A percentile compares a stretch with the other conserved stretches of the same genome.
Conservation (phyloP, 2,329 filamentous ascomycete species). For the Fusarium sp. region DNA sequence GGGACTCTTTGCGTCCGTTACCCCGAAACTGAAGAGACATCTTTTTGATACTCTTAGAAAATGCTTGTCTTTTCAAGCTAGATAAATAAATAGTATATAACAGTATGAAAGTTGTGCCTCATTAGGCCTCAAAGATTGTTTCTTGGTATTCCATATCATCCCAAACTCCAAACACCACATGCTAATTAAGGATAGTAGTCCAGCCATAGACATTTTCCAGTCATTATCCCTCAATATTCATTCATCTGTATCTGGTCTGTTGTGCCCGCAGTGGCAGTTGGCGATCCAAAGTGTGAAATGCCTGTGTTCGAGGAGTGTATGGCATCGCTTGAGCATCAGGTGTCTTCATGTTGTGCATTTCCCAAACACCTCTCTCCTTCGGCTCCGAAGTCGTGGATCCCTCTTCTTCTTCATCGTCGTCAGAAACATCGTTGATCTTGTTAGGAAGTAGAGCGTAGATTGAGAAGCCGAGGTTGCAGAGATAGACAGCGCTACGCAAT, state of each 20-base stretch:
- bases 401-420: conserved; percentile 58
- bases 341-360: conserved; percentile 65
- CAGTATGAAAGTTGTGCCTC: conserved; percentile 14
- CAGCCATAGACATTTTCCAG: neutral
- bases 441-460: conserved; percentile 70
- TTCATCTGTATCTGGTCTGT: conserved; percentile 35
- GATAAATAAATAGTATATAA: conserved; percentile 1
- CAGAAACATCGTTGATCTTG: conserved; percentile 61
- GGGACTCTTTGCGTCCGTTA: neutral
- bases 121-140: conserved; percentile 18
- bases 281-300: conserved; percentile 72
- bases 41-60: neutral
- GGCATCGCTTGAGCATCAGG: conserved; percentile 54
- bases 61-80: neutral
- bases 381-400: conserved; percentile 48
- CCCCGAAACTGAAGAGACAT: neutral
- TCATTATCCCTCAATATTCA: neutral
- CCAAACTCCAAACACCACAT: conserved; percentile 39
- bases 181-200: conserved; percentile 32
- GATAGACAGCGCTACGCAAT: conserved; percentile 66
- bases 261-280: conserved; percentile 64
- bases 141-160: conserved; percentile 33
- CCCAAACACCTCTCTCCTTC: conserved; percentile 63
- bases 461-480: conserved; percentile 68
- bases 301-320: conserved; percentile 74